Evolutionary conservation across 345 rosid species (phyloP).

Genomic region (Leavenworthia alabamica): DNA sequence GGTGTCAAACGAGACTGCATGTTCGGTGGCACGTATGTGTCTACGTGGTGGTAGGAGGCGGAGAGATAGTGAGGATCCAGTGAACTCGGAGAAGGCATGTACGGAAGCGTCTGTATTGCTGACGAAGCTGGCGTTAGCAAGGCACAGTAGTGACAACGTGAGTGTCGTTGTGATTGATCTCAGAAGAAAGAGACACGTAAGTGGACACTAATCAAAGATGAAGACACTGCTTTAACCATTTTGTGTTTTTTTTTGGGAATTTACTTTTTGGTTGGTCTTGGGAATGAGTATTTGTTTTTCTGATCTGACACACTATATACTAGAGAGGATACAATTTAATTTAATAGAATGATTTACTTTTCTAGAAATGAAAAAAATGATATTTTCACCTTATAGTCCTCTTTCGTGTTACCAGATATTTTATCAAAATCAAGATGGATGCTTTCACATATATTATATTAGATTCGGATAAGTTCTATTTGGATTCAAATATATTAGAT

Average conservation of each 20-base stretch:
- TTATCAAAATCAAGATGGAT: not conserved
- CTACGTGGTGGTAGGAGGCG: constrained; percentile 25
- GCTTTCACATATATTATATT: too few relatives aligned
- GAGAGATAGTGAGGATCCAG: not conserved
- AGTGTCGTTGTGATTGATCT: constrained; percentile 83
- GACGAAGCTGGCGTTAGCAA: constrained; percentile 78
- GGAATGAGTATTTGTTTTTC: not conserved
- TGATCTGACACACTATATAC: not conserved
- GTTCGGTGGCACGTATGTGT: constrained; percentile 68
- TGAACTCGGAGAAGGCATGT: constrained; percentile 46
- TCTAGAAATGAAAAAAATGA: not conserved
- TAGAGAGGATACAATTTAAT: not conserved
- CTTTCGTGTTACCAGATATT: not conserved
- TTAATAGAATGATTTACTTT: not conserved
- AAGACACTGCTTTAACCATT: not conserved
- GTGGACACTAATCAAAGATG: constrained; percentile 3
- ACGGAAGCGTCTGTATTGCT: constrained; percentile 66
- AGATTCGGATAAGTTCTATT: too few relatives aligned
- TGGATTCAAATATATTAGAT: too few relatives aligned
- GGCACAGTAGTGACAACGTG: constrained; percentile 70
- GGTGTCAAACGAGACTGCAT: constrained; percentile 75
- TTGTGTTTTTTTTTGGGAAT: not conserved
- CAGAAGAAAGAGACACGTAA: constrained; percentile 32
- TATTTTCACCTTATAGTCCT: not conserved
- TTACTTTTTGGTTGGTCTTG: not conserved